Percentiles rank a stretch among this genome's conserved stretches.
phyloP scores from a whole-genome alignment of 345 rosid species.

The Aquilaria yunnanensis region DNA sequence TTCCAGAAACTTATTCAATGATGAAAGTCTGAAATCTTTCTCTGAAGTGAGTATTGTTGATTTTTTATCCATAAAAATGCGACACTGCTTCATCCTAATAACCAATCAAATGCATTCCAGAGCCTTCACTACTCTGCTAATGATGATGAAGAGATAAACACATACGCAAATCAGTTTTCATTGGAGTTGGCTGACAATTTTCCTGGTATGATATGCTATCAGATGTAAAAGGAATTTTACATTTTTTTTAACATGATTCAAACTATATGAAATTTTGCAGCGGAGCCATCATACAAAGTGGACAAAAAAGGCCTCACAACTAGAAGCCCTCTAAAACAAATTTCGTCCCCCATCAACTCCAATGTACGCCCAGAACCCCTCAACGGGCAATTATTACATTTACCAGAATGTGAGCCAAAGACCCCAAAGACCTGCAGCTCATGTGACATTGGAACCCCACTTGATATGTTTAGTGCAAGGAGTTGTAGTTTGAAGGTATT shows the following conservation, averaged over 20 bases:
- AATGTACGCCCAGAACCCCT: conserved; percentile 23
- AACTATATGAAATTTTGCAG: conserved; percentile 3
- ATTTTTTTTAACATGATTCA: not conserved
- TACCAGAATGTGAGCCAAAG: conserved; percentile 25
- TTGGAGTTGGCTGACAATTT: conserved; percentile 17
- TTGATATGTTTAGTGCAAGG: conserved; percentile 45
- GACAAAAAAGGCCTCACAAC: conserved; percentile 10
- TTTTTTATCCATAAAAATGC: not conserved
- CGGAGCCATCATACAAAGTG: conserved; percentile 19
- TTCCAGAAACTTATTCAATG: conserved; percentile 36
- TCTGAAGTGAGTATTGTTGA: conserved; percentile 36
- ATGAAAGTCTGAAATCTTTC: conserved; percentile 28
- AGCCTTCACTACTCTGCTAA: conserved; percentile 19
- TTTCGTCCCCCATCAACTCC: conserved; percentile 50
- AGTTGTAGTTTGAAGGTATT: conserved; percentile 60
- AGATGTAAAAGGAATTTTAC: not conserved
- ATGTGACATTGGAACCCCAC: conserved; percentile 35
- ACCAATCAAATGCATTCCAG: conserved; percentile 22
- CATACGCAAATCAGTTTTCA: conserved; percentile 8
- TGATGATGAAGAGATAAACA: conserved; percentile 18
- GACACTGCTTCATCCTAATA: not conserved
- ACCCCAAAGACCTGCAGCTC: conserved; percentile 41
- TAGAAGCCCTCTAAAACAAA: conserved; percentile 49
- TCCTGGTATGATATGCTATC: conserved; percentile 26
- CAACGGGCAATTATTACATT: conserved; percentile 15